Evolutionary conservation across 495 filamentous ascomycete species (phyloP), one percentile per base, ranked within the genome.

Genomic region (Poronia punctata): DNA sequence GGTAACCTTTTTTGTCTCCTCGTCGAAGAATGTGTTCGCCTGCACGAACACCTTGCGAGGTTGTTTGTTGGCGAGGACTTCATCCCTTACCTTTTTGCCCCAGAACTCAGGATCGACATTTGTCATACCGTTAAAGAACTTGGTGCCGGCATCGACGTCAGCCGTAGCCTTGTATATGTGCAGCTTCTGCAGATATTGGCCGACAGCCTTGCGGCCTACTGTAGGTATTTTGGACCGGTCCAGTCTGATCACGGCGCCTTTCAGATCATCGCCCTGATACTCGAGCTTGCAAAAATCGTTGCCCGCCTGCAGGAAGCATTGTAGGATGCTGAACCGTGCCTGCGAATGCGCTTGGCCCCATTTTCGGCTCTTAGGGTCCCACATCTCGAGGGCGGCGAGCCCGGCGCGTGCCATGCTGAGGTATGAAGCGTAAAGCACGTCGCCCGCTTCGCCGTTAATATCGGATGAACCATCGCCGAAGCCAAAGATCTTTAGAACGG

Each of bases 311-410:
- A 96, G 74, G 79, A 97, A 95, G 22, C 80, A 83, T 46, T 82
- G 73, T n/a, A 98, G 65, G 54, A 97, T 98, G 45, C 80, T 83
- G 65, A 88, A 96, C 11, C 92, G 83, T 3, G 92, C 92, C 65
- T 96, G 88, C 71, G 86, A 93, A 53, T 98, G 90, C 18, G 87
- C 79, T 55, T 96, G 88, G 8, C 90, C 89, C 90, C 90, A 96
- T 64, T 95, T 95, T 49, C 75, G 66, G 42, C 71, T 80, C 68
- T 88, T 79, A 19, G 86, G 85, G 52, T 94, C 85, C 84, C 84
- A 95, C 64, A 83, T 83, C 50, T 98, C 89, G 14, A 97, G 67
- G 1, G 89, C 81, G 10, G 76, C 66, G 19, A 98, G 66, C 9
- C 92, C 92, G 2, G 88, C 88, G 20, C 88, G 76, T 15, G 90